These are phyloP conservation scores for Fusarium piperis DNA, from an alignment of 2,329 filamentous ascomycete genomes.

Conservation along the genomic window DNA sequence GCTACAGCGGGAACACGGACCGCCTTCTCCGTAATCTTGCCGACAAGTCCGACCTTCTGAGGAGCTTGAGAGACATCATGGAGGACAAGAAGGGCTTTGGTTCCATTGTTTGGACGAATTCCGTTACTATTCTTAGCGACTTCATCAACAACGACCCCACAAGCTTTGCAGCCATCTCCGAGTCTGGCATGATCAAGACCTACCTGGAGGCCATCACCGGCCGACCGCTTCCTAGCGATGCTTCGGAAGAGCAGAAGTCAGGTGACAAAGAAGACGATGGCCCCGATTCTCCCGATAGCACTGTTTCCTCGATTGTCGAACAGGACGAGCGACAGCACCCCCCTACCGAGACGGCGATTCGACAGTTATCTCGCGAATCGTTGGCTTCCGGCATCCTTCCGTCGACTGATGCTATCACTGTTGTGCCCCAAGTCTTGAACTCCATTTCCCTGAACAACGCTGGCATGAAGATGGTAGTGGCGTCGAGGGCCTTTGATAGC, in stretches of 20 bases:
- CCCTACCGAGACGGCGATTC: constrained; percentile 61
- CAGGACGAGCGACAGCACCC: constrained; percentile 60
- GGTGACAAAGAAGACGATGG: constrained; percentile 47
- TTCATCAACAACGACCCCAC: constrained; percentile 99
- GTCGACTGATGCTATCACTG: constrained; percentile 87
- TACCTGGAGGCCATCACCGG: constrained; percentile 84
- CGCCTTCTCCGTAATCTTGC: constrained; percentile 91
- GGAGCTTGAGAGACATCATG: constrained; percentile 82
- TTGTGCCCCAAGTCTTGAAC: constrained; percentile 87
- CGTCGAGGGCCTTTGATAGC: constrained; percentile 82
- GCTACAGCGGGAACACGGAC: constrained; percentile 82
- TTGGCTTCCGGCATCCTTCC: constrained; percentile 81
- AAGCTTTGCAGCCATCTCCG: constrained; percentile 93
- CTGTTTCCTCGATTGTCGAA: constrained; percentile 50
- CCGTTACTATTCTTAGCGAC: constrained; percentile 89
- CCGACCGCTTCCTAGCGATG: constrained; percentile 51
- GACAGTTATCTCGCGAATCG: constrained; percentile 53
- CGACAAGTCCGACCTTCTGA: constrained; percentile 87
- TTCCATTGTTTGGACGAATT: constrained; percentile 94
- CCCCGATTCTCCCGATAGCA: constrained; percentile 51
- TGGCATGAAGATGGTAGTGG: constrained; percentile 87
- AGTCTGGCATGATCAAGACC: constrained; percentile 88
- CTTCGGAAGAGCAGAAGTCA: constrained; percentile 43
- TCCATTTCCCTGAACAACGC: constrained; percentile 91
- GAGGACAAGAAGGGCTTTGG: constrained; percentile 83